phyloP scores from a whole-genome alignment of 2,329 filamentous ascomycete species.

The Didymella arachidicola region DNA sequence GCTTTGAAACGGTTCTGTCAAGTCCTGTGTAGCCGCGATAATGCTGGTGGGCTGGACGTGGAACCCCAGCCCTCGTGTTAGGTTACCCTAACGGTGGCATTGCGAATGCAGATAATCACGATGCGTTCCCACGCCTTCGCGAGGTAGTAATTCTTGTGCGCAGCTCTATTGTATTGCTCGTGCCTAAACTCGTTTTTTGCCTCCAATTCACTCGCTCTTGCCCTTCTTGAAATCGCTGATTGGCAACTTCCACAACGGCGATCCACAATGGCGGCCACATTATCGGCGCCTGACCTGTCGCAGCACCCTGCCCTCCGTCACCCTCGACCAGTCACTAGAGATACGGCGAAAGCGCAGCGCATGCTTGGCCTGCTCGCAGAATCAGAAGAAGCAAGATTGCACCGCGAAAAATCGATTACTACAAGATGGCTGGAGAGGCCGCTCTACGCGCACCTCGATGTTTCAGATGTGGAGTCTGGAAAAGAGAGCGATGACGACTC shows the following conservation, averaged over 20 bases:
- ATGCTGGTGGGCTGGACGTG: slow-evolving; percentile 32
- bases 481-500: slow-evolving; percentile 23
- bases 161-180: slow-evolving; percentile 29
- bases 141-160: slow-evolving; percentile 27
- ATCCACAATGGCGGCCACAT: slow-evolving; percentile 28
- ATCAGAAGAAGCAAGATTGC: slow-evolving; percentile 31
- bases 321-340: slow-evolving; percentile 36
- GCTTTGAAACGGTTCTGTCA: slow-evolving; percentile 33
- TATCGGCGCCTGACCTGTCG: slow-evolving; percentile 34
- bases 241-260: slow-evolving; percentile 1
- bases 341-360: slow-evolving; percentile 38
- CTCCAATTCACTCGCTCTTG: slow-evolving; percentile 12
- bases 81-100: slow-evolving; percentile 28
- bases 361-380: slow-evolving; percentile 38
- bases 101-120: slow-evolving; percentile 33
- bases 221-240: slow-evolving; percentile 3
- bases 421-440: slow-evolving; percentile 41
- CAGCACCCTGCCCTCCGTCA: slow-evolving; percentile 36
- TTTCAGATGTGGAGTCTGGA: slow-evolving; percentile 26
- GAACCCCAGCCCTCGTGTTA: slow-evolving; percentile 26
- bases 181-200: slow-evolving; percentile 21
- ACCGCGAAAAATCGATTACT: slow-evolving; percentile 36
- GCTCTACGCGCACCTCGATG: slow-evolving; percentile 32
- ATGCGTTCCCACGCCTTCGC: slow-evolving; percentile 33
- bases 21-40: slow-evolving; percentile 29